Evolutionary conservation across 805 yeast genomes (phyloP).

Genomic region (Candida nitratophila): DNA sequence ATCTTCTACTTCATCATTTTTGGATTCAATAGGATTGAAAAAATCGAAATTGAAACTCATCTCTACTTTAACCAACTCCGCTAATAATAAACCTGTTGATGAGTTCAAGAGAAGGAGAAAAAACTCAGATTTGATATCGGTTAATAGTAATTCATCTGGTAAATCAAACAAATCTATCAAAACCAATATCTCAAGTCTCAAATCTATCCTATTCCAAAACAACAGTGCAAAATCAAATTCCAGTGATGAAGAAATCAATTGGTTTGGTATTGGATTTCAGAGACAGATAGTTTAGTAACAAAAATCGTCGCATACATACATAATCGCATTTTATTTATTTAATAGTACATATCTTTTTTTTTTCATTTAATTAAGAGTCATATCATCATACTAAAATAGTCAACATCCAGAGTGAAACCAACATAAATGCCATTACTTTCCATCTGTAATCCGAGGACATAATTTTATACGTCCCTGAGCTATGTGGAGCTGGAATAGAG

Average conservation of each 20-base stretch:
- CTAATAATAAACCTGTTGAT: neutral
- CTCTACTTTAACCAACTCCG: too few relatives aligned
- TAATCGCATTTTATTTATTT: too few relatives aligned
- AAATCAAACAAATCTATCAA: neutral
- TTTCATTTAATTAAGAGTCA: too few relatives aligned
- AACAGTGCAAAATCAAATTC: constrained; percentile 6
- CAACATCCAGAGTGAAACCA: too few relatives aligned
- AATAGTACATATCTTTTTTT: too few relatives aligned
- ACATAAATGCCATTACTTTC: too few relatives aligned
- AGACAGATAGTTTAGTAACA: constrained; percentile 7
- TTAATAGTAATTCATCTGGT: neutral
- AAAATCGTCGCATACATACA: too few relatives aligned
- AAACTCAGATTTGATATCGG: neutral
- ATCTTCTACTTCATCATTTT: neutral
- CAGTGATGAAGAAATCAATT: constrained; percentile 15
- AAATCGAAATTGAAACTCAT: neutral
- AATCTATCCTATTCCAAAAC: neutral
- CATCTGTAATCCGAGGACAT: too few relatives aligned
- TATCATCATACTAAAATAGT: too few relatives aligned
- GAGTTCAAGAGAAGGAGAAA: neutral
- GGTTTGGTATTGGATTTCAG: constrained; percentile 20
- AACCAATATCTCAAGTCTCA: neutral
- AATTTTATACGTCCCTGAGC: too few relatives aligned
- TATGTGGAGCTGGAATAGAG: too few relatives aligned
- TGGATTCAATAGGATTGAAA: neutral